Evolutionary conservation across 495 filamentous ascomycete species (phyloP).

Genomic region (Xylaria venustula): DNA sequence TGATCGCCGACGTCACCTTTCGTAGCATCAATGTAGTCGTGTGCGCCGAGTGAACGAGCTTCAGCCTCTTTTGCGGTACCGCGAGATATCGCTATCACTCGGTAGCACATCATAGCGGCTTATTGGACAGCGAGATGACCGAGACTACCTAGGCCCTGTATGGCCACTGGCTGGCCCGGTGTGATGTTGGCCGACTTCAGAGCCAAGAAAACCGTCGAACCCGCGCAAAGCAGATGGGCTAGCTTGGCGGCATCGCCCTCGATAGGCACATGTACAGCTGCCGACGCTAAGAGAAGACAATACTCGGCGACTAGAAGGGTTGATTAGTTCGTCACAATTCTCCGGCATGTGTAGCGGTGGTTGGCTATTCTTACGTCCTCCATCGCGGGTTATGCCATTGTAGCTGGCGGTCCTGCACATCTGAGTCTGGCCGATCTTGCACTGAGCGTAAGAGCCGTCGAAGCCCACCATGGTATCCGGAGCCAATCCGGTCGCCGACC

Average conservation of each 20-base stretch:
- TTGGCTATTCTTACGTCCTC: constrained; percentile 43
- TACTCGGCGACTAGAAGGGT: constrained; percentile 54
- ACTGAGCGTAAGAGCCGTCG: constrained; percentile 44
- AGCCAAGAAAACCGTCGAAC: constrained; percentile 67
- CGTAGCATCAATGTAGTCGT: constrained; percentile 62
- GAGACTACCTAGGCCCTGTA: constrained; percentile 64
- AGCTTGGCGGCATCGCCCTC: constrained; percentile 55
- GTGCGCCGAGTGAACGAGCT: constrained; percentile 60
- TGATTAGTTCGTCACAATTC: no score
- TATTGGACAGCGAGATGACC: constrained; percentile 68
- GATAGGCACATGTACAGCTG: constrained; percentile 56
- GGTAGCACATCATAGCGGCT: constrained; percentile 58
- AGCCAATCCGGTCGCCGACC: constrained; percentile 45
- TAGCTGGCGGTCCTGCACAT: constrained; percentile 52
- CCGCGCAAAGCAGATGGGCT: constrained; percentile 68
- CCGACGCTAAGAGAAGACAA: constrained; percentile 55
- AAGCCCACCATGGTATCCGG: constrained; percentile 45
- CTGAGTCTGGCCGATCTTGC: constrained; percentile 46
- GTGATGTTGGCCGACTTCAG: constrained; percentile 55
- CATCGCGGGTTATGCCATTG: constrained; percentile 51
- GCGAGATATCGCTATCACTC: constrained; percentile 59
- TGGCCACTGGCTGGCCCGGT: constrained; percentile 54
- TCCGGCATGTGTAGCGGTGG: no score
- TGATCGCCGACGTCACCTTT: constrained; percentile 49
- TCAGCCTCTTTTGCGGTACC: constrained; percentile 56